phyloP scores from a whole-genome alignment of 441 rosid species.

The Iberis amara region DNA sequence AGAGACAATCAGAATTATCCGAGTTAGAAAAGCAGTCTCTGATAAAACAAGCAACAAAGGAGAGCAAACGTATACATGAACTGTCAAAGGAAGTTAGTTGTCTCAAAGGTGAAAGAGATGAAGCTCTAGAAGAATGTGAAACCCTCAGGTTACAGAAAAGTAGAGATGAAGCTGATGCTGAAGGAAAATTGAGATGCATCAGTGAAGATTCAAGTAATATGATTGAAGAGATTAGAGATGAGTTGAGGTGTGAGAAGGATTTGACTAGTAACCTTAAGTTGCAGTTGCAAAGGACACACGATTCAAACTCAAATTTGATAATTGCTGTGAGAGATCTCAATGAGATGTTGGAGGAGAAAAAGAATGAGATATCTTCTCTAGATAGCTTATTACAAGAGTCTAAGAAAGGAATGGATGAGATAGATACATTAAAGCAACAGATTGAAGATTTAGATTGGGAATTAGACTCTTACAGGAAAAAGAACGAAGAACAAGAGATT shows the following conservation, averaged over 20 bases:
- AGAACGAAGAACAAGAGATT: conserved; percentile 47
- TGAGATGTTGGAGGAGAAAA: conserved; percentile 45
- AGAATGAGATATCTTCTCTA: conserved; percentile 54
- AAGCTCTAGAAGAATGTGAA: conserved; percentile 44
- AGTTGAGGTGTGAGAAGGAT: conserved; percentile 52
- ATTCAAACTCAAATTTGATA: conserved; percentile 57
- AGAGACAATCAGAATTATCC: conserved; percentile 48
- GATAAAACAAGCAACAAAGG: conserved; percentile 48
- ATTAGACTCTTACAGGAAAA: conserved; percentile 39
- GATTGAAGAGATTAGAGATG: conserved; percentile 49
- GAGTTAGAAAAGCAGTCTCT: conserved; percentile 62
- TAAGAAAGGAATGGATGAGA: conserved; percentile 33
- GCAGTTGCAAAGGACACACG: conserved; percentile 60
- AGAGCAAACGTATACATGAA: conserved; percentile 46
- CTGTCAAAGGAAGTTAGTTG: conserved; percentile 38
- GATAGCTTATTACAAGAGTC: conserved; percentile 36
- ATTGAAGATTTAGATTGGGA: conserved; percentile 39
- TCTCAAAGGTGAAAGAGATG: conserved; percentile 52
- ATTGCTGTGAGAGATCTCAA: conserved; percentile 59
- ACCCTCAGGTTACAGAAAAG: conserved; percentile 41
- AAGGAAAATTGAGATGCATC: conserved; percentile 34
- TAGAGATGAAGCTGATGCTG: conserved; percentile 36
- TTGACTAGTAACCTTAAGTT: conserved; percentile 44
- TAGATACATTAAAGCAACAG: conserved; percentile 37
- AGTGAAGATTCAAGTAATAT: conserved; percentile 40